phyloP scores from a whole-genome alignment of 2,329 filamentous ascomycete species.

The Botrytis porri region DNA sequence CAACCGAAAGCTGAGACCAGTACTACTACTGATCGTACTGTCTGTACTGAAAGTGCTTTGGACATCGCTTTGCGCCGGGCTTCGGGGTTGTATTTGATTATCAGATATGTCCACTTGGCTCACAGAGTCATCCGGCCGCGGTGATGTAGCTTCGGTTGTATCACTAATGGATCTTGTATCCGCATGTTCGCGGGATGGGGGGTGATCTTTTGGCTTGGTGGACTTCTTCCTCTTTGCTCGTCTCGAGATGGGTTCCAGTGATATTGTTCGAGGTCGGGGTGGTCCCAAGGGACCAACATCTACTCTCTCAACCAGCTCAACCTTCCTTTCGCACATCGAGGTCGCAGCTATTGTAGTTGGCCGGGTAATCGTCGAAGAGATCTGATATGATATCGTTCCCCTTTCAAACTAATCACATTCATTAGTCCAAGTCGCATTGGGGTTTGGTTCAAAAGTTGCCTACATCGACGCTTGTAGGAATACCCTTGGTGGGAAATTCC shows the following conservation, averaged over 20 bases:
- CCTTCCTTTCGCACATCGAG: conserved; percentile 74
- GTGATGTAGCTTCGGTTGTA: conserved; percentile 26
- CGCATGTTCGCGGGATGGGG: conserved; percentile 24
- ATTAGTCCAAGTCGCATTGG: conserved; percentile 16
- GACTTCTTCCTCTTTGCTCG: conserved; percentile 51
- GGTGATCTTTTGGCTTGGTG: conserved; percentile 27
- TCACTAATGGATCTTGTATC: conserved; percentile 32
- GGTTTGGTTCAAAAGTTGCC: conserved; percentile 39
- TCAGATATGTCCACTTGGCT: conserved; percentile 38
- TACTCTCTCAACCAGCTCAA: conserved; percentile 76
- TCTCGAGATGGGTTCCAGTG: conserved; percentile 80
- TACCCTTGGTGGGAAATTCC: conserved; percentile 62
- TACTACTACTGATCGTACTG: conserved; percentile 47
- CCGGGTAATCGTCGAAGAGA: conserved; percentile 84
- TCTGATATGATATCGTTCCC: conserved; percentile 86
- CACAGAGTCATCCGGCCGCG: conserved; percentile 36
- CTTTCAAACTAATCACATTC: conserved; percentile 74
- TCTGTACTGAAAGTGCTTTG: conserved; percentile 70
- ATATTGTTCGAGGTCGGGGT: conserved; percentile 79
- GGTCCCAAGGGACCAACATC: conserved; percentile 74
- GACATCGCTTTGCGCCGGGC: conserved; percentile 50
- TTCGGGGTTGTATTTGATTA: conserved; percentile 45
- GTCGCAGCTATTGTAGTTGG: conserved; percentile 83
- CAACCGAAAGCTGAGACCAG: conserved; percentile 46
- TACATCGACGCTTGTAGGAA: conserved; percentile 95